Evolutionary conservation across 345 rosid species (phyloP).

Genomic region (Moricandia moricandioides): DNA sequence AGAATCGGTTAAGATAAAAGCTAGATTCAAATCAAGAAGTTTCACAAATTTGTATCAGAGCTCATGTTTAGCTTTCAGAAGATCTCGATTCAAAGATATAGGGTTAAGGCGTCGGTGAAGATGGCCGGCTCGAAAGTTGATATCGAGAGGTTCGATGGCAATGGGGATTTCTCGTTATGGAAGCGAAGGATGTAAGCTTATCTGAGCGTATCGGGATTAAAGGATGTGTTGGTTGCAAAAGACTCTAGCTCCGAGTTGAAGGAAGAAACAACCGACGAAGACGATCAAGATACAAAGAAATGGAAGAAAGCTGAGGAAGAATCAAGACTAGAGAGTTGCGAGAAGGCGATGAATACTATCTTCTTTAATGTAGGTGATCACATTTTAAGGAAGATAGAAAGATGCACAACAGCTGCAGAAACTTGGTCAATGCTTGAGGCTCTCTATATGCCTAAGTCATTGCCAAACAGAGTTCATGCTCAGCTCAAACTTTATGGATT

Average conservation of each 20-base stretch:
- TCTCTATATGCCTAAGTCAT: neutral
- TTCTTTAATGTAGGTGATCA: neutral
- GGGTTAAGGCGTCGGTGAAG: neutral
- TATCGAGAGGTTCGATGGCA: neutral
- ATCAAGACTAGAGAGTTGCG: neutral
- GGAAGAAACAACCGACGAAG: neutral
- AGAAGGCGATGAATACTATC: neutral
- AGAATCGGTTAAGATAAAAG: no score
- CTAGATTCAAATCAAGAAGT: no score
- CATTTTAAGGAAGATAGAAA: neutral
- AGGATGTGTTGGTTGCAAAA: neutral
- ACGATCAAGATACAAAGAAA: neutral
- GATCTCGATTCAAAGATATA: no score
- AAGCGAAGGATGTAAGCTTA: neutral
- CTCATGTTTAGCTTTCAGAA: no score
- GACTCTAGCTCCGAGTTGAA: neutral
- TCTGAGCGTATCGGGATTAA: neutral
- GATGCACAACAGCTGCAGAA: neutral
- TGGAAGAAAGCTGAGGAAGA: neutral
- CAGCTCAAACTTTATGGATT: neutral
- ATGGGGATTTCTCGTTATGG: neutral
- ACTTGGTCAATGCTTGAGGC: neutral
- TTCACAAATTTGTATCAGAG: no score
- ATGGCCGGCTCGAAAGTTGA: neutral
- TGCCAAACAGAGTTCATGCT: neutral